Base-by-base conservation (phyloP, 2,329 filamentous ascomycete genomes). In the Aspergillus sp. region DNA sequence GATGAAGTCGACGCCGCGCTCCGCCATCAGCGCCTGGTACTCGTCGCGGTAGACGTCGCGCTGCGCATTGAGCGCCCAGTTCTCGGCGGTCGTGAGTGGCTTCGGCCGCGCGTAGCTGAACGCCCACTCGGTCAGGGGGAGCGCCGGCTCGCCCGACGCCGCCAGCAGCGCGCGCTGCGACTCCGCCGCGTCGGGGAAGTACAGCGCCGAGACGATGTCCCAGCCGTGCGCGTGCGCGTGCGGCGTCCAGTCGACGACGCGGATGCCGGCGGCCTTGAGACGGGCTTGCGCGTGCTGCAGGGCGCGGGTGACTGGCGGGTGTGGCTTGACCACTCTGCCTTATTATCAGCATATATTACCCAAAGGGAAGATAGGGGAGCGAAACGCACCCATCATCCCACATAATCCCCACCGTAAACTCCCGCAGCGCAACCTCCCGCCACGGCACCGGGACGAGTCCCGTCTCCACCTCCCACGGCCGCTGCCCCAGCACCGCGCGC, bases 281-380 rank as follows among this genome's bases (percentile, higher is more conserved):
- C 64, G 64, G 38, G 61, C 44, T 53, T 64, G 63, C 23, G 62
- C 62, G 41, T 57, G 46, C 31, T 55, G 47, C 11, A 58, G 60
- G 44, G 25, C 67, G 48, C 85, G 76, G 0, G 76, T 70, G 3
- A 89, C 77, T 0, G 87, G 87, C 2, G 87, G 86, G 47, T 88
- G 87, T 0, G 87, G 87, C 5, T 70, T 76, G 4, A 88, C 85
- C 46, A 85, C 76, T 9, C 66, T 71, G 17, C 9, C 5, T 5
- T n/a, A 23, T 31, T 20, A 19, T 16, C 5, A 13, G 2, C 40
- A 36, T 9, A 16, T 36, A 14, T 13, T 16, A 36, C 13, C 32
- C 32, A 17, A 20, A n/a, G 17, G 21, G 20, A 17, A 40, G 16
- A 40, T 1, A 16, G 11, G 6, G 29, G 6, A n/a, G n/a, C n/a